Base-by-base conservation (phyloP, 129 eudicot genomes). In the Kitagawia praeruptora region DNA sequence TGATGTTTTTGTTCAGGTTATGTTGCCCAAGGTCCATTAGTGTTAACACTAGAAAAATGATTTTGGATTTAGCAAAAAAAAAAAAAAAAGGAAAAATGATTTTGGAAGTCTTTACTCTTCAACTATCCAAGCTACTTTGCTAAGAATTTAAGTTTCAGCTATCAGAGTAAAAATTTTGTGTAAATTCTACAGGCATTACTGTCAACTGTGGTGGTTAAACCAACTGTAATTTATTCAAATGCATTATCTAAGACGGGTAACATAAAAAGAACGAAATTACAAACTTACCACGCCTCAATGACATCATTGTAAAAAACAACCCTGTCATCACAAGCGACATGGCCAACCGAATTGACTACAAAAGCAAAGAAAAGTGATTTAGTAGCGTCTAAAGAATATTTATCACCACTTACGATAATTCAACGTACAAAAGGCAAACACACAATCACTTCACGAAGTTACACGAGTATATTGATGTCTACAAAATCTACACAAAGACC, bases 301-400 rank as follows among this genome's bases (percentile, higher is more conserved):
- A 92, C 88, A 91, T 61, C 77, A 84, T 54, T 12, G 98, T 80
- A 42, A 91, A 89, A 75, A 87, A 81, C 71, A 94, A 85, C 31
- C 97, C 98, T 79, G 74, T 61, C 78, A 86, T 38, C 71, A 90
- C 84, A 47, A 90, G 80, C 6, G 80, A 83, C 49, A 92, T 78
- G 64, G 97, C 98, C 83, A 94, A 70, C 37, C 86, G 96, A 82
- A 94, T 87, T 25, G 92, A 85, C 98, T 94, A 88, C 88, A 87
- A 49, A 72, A 83, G 78, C 0, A 21, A 80, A 70, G 23, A 25
- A 16, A 64, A 28, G 18, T 46, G 28, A 74, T 63, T 28, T 42
- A 79, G 45, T 51, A 25, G 79, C 13, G 41, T 5, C 13, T 49
- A 1, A 21, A 4, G 66, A 19, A 63, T 38, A 44, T 25, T 31